Evolutionary conservation across 192 early-diverging fungal species (phyloP), one percentile per base, ranked within the genome.

Genomic region (Entomortierella chlamydospora): DNA sequence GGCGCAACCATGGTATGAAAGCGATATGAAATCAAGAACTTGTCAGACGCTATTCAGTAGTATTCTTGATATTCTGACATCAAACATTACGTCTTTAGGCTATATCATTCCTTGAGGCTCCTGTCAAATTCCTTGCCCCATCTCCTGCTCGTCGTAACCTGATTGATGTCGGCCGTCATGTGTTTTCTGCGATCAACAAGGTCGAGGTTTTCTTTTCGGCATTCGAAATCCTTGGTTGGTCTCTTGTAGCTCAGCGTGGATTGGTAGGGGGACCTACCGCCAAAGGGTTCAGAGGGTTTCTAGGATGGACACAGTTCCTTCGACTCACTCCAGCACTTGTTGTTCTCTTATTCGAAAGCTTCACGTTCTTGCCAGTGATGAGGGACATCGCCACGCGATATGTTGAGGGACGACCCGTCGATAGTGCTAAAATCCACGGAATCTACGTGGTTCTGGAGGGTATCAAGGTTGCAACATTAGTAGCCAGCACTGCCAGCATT

Each of bases 161-260:
- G 28, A 53, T 82, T 8, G 81, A 82, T 28, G 81, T 82, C 0
- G 81, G 81, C 2, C 81, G 81, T 5, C 81, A 82, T 61, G 81
- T 82, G 9, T 82, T 82, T 56, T 82, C 81, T 1, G 81, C 81
- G 1, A 22, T 82, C 29, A 82, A 82, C 67, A 73, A 74, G 31
- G 72, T 73, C 8, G 81, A 82, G 31, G 68, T 82, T 17, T n/a
- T 70, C 39, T 51, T 82, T 15, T 64, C 81, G 12, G 39, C 68
- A 2, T 68, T 74, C 49, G 81, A 73, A n/a, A 29, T 82, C 9
- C n/a, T 79, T 6, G 76, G 76, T 34, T 79, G 76, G 76, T 70
- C 60, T 51, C 52, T 79, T 0, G 26, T 79, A 10, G 43, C 31
- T 0, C 68, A 65, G 31, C 76, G 76, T 2, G 60, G 65, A n/a